Evolutionary conservation across 2,329 filamentous ascomycete species (phyloP).

Genomic region (Dactylellina cionopaga): DNA sequence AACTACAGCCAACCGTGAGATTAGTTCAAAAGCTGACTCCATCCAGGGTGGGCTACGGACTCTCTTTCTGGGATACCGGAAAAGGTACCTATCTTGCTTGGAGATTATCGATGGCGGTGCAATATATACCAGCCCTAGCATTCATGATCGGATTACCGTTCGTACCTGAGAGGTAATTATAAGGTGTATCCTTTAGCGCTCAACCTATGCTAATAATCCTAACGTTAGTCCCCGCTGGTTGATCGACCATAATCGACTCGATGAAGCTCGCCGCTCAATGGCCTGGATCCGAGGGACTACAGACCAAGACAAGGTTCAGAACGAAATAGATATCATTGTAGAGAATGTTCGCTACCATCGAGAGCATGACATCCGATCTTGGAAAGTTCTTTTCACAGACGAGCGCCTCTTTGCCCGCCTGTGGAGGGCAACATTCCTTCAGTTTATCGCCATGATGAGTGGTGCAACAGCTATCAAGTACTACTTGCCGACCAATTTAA

Average conservation of each 20-base stretch:
- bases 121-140: conserved; percentile 66
- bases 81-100: conserved; percentile 65
- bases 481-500: conserved; percentile 68
- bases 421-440: conserved; percentile 68
- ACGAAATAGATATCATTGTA: conserved; percentile 63
- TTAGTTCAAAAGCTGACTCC: conserved; percentile 14
- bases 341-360: conserved; percentile 62
- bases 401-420: conserved; percentile 65
- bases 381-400: conserved; percentile 66
- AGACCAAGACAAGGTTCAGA: conserved; percentile 60
- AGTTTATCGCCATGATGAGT: conserved; percentile 71
- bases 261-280: conserved; percentile 63
- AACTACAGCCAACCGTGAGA: not conserved
- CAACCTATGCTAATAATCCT: not conserved
- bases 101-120: conserved; percentile 66
- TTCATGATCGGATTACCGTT: conserved; percentile 67
- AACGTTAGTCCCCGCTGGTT: conserved; percentile 67
- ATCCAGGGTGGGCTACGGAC: conserved; percentile 67
- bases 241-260: conserved; percentile 64
- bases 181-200: too few species aligned
- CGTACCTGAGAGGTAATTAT: conserved; percentile 67
- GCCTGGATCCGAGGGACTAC: conserved; percentile 64
- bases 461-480: conserved; percentile 71
- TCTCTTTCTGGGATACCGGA: conserved; percentile 66
- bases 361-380: conserved; percentile 59